Evolutionary conservation across 306 rosid species (phyloP).

Genomic region (Chamaecrista fasciculata): DNA sequence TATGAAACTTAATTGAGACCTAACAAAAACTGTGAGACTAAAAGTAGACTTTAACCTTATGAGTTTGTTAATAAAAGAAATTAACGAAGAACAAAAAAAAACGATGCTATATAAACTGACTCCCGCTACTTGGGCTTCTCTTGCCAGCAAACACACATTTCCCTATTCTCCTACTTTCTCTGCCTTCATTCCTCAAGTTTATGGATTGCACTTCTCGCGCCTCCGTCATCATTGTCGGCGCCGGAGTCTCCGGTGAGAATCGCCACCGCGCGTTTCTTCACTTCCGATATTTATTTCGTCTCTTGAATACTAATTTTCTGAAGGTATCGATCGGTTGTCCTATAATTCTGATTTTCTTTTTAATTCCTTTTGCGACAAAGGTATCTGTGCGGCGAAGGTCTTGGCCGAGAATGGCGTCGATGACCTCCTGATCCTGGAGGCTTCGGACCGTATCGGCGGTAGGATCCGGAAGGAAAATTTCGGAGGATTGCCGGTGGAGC

Average conservation of each 20-base stretch:
- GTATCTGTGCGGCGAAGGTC: slow-evolving; percentile 80
- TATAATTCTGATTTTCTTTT: neutral
- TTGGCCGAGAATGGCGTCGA: slow-evolving; percentile 67
- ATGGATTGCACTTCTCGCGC: slow-evolving; percentile 72
- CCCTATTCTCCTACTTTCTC: neutral
- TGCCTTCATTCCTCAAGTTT: neutral
- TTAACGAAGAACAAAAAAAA: no score
- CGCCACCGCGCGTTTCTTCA: neutral
- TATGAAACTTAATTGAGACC: no score
- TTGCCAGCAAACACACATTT: slow-evolving; percentile 10
- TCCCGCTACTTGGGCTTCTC: slow-evolving; percentile 58
- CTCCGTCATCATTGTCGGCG: slow-evolving; percentile 83
- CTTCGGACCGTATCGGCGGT: slow-evolving; percentile 91
- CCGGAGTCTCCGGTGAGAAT: slow-evolving; percentile 80
- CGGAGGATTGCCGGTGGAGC: slow-evolving; percentile 86
- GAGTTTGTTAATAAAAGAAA: no score
- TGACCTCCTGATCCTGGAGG: slow-evolving; percentile 79
- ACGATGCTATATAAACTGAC: slow-evolving; percentile 76
- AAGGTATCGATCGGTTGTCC: slow-evolving; percentile 19
- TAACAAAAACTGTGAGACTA: no score
- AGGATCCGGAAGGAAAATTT: slow-evolving; percentile 77
- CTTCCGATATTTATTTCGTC: neutral
- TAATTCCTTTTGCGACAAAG: slow-evolving; percentile 8
- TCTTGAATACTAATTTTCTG: neutral
- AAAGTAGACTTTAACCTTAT: no score